Percentiles rank a stretch among this genome's conserved stretches.
phyloP scores from a whole-genome alignment of 257 asterid species.

The Mentha longifolia region DNA sequence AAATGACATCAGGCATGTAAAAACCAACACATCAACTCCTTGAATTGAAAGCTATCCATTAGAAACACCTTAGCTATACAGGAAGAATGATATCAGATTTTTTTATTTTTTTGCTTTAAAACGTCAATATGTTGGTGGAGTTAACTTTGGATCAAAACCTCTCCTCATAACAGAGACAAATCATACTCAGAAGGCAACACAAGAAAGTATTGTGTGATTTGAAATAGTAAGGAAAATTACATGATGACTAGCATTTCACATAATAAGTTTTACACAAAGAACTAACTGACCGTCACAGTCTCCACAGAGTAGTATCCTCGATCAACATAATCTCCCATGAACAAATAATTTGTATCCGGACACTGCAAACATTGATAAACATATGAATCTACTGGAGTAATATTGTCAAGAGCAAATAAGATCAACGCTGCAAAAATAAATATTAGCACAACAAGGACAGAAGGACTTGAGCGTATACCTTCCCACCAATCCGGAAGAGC shows the following conservation, averaged over 20 bases:
- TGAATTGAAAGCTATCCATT: not conserved
- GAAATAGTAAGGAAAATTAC: not conserved
- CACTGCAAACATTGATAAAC: conserved; percentile 51
- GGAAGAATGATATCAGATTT: not conserved
- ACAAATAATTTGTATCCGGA: conserved; percentile 85
- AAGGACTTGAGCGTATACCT: conserved; percentile 44
- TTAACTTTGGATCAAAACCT: not conserved
- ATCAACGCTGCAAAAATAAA: not conserved
- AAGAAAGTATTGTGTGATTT: conserved; percentile 8
- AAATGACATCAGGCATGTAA: not conserved
- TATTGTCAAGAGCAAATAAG: conserved; percentile 13
- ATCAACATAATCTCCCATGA: conserved; percentile 93
- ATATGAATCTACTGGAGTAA: conserved; percentile 23
- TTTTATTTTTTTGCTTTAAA: conserved; percentile 5
- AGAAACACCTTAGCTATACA: not conserved
- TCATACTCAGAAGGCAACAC: conserved; percentile 16
- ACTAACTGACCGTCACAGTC: conserved; percentile 67
- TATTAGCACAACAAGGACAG: conserved; percentile 18
- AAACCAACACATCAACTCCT: not conserved
- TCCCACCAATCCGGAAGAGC: conserved; percentile 87
- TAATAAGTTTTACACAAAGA: not conserved
- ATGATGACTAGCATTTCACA: conserved; percentile 4
- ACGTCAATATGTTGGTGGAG: not conserved
- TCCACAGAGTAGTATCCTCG: conserved; percentile 90
- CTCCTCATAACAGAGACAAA: conserved; percentile 1